Percentiles rank a stretch among this genome's conserved stretches.
phyloP scores from a whole-genome alignment of 768 basidiomycete genomes.

The Chalciporus sphaerocephalus region DNA sequence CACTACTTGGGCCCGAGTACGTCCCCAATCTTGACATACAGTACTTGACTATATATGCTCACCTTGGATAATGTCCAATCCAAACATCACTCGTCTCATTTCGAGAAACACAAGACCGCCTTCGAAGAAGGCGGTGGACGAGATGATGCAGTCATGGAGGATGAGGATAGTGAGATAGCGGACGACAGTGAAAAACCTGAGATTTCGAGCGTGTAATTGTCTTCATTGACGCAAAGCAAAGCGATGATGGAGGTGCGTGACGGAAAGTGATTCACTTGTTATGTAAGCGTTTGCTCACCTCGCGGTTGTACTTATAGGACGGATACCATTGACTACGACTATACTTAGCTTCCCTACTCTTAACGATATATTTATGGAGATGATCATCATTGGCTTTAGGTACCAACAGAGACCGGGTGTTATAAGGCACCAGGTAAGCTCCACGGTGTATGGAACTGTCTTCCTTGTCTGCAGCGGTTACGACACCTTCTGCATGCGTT shows the following conservation, averaged over 20 bases:
- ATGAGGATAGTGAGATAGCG: conserved; percentile 1
- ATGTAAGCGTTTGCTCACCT: too few relatives aligned
- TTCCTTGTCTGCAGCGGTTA: too few relatives aligned
- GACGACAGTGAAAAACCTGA: conserved; percentile 22
- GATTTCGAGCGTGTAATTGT: conserved; percentile 11
- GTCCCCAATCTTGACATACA: conserved; percentile 23
- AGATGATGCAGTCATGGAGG: conserved; percentile 42
- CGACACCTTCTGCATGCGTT: too few relatives aligned
- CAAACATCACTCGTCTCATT: conserved; percentile 72
- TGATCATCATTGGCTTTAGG: too few relatives aligned
- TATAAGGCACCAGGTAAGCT: too few relatives aligned
- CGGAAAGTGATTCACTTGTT: too few relatives aligned
- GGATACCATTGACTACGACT: too few relatives aligned
- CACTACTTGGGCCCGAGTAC: conserved; percentile 74
- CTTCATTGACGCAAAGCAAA: not conserved
- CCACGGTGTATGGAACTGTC: too few relatives aligned
- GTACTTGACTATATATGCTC: not conserved
- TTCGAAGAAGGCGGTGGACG: conserved; percentile 71
- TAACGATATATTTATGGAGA: too few relatives aligned
- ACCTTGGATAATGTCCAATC: not conserved
- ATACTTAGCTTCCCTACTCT: too few relatives aligned
- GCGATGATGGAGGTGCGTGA: not conserved
- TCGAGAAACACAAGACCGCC: conserved; percentile 77
- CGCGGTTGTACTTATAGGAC: too few relatives aligned
- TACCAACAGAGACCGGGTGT: too few relatives aligned